Base-by-base conservation (phyloP, 1,139 yeast genomes). In the Suhomyces taliae region DNA sequence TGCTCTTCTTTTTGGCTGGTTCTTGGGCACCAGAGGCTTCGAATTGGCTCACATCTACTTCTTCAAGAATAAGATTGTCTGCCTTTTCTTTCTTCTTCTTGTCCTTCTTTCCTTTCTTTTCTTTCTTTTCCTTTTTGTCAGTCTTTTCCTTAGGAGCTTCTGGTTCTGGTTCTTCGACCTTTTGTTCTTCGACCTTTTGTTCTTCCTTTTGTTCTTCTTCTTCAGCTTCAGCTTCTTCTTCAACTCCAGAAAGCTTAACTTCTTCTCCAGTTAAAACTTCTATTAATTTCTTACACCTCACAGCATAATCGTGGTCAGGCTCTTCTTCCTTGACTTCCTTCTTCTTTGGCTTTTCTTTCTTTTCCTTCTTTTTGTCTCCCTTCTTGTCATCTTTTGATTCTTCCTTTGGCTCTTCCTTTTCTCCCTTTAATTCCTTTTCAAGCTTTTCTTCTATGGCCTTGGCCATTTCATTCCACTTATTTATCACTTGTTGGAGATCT, bases 401-500 rank as follows among this genome's bases (percentile, higher is more conserved):
- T 47, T 65, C 41, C 12, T 40, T 45, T 37, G n/a, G 32, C 15
- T 52, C 54, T 50, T 48, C 55, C 53, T 34, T 51, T 68, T 41
- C 41, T 38, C 47, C 53, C 48, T 26, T 48, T 42, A 77, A 53
- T 50, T 72, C 70, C 47, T 65, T 64, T 47, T 71, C 71, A 27
- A 75, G 61, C 45, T 64, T 70, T 36, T 57, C 65, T 45, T 76
- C 77, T 10, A 75, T 76, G 24, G 66, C 66, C 41, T 62, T 67
- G 24, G 79, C 78, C 48, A 72, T 65, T 29, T 62, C 65, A 54
- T 86, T 87, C 93, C 95, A 87, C 43, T 69, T 65, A 1, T 62
- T 63, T 14, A 84, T 68, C 5, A 79, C 75, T 9, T 59, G 67
- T 48, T 65, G 67, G 59, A 86, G 76, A 12, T 80, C 83, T 5